phyloP scores from a whole-genome alignment of 1,284 basidiomycete species.

The Boletus sp. region DNA sequence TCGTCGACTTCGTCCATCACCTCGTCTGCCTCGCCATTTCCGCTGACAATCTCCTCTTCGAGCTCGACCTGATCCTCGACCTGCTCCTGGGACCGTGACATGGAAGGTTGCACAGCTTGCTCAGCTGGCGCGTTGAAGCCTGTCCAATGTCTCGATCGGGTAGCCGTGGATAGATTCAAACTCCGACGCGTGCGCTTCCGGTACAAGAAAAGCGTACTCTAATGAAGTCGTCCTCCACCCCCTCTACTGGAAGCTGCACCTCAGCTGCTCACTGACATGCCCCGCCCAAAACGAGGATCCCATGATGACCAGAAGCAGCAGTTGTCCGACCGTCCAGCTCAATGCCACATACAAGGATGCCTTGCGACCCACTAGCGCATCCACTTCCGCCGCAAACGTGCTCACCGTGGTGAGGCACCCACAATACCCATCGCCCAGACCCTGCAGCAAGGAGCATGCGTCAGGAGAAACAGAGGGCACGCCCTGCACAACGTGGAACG shows the following conservation, averaged over 20 bases:
- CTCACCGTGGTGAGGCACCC: constrained; percentile 95
- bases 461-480: constrained; percentile 48
- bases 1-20: constrained; percentile 73
- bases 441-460: constrained; percentile 77
- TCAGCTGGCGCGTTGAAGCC: constrained; percentile 25
- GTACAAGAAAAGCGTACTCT: too few species aligned
- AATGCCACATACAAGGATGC: constrained; percentile 70
- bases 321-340: constrained; percentile 75
- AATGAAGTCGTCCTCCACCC: not conserved
- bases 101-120: constrained; percentile 37
- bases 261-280: constrained; percentile 45
- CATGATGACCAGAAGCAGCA: constrained; percentile 75
- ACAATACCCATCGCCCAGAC: constrained; percentile 90
- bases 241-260: constrained; percentile 42
- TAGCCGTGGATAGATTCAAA: constrained; percentile 30
- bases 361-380: constrained; percentile 57
- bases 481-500: constrained; percentile 74
- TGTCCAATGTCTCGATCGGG: constrained; percentile 32
- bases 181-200: constrained; percentile 30
- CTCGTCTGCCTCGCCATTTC: constrained; percentile 61
- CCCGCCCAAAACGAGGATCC: constrained; percentile 71
- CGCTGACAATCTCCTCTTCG: constrained; percentile 56
- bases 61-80: constrained; percentile 51
- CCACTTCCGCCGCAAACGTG: constrained; percentile 88
- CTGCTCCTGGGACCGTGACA: constrained; percentile 53